Evolutionary conservation across 1,284 basidiomycete genomes (phyloP), one percentile per base, ranked within the genome.

Genomic region (Fistulinella cinereoalba): DNA sequence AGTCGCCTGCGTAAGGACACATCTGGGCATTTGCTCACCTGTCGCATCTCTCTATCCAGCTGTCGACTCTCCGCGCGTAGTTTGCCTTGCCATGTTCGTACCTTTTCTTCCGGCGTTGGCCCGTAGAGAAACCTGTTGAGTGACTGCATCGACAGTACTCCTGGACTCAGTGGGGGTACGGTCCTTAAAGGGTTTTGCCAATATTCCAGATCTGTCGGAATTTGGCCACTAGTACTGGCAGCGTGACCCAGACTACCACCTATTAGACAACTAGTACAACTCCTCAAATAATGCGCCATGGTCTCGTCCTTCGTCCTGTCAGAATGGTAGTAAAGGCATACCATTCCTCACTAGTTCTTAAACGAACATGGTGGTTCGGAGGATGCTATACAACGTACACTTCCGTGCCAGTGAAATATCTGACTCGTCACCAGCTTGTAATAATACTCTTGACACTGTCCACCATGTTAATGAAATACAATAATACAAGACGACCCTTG

Each of bases 101-200:
- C 85, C 59, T 80, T 83, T 72, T 97, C 96, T 68, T 97, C 93
- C 28, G 95, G 87, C 0, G 92, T 90, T 16, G 93, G 95, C 3
- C 95, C 95, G 71, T 97, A 97, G 32, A 98, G 71, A 67, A 95
- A 94, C 41, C 90, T 83, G 60, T 90, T 92, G 56, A 96, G 84
- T 25, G 86, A 73, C 68, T 95, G 90, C 91, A 95, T 93, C 50
- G 44, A 37, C 50, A 46, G 24, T 43, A 34, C 22, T 37, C 23
- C 15, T 37, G 51, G 34, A 29, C 44, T 39, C 37, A 34, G 28
- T 41, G 24, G 38, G 27, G 36, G 24, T 22, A 37, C 36, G 44
- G 21, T 41, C 56, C 56, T 10, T 55, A 36, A 62, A 48, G 21
- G 54, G 50, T 36, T 10, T 2, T 19, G 11, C 18, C 27, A 12